Conservation (phyloP, 2,329 filamentous ascomycete species). For the Monilinia fructicola region DNA sequence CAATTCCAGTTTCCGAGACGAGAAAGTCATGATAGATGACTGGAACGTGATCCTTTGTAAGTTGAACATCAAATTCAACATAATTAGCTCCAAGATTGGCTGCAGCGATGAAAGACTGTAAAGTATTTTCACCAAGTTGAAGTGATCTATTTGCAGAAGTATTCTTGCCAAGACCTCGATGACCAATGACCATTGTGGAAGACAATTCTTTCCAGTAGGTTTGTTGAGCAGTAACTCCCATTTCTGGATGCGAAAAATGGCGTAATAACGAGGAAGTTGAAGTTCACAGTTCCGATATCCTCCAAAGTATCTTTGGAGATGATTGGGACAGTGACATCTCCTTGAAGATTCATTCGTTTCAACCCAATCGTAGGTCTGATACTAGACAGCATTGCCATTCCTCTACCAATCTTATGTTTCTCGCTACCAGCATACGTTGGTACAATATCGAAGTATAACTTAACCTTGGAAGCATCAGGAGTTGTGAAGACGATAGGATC, state of each 20-base stretch:
- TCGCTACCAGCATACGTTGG: conserved; percentile 91
- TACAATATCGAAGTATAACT: conserved; percentile 89
- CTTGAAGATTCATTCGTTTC: conserved; percentile 87
- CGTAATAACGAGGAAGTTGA: conserved; percentile 94
- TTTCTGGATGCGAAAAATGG: conserved; percentile 89
- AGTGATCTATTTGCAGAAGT: conserved; percentile 77
- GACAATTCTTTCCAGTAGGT: conserved; percentile 96
- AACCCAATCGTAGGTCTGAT: conserved; percentile 80
- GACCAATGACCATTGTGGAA: conserved; percentile 77
- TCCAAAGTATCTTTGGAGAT: conserved; percentile 71
- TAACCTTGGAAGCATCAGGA: conserved; percentile 74
- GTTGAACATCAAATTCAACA: conserved; percentile 82
- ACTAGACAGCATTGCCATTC: conserved; percentile 81
- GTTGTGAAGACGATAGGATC: conserved; percentile 91
- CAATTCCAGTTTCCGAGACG: conserved; percentile 95
- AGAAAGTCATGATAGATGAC: conserved; percentile 99
- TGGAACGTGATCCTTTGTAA: conserved; percentile 98
- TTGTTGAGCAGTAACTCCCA: conserved; percentile 85
- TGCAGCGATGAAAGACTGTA: conserved; percentile 93
- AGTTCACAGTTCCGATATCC: conserved; percentile 91
- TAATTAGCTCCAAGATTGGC: conserved; percentile 84
- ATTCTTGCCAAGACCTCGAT: conserved; percentile 86
- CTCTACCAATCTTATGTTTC: conserved; percentile 85
- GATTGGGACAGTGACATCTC: conserved; percentile 89
- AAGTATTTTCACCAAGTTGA: conserved; percentile 93